Base-by-base conservation (phyloP, 306 rosid species). In the Ziziphus jujuba region DNA sequence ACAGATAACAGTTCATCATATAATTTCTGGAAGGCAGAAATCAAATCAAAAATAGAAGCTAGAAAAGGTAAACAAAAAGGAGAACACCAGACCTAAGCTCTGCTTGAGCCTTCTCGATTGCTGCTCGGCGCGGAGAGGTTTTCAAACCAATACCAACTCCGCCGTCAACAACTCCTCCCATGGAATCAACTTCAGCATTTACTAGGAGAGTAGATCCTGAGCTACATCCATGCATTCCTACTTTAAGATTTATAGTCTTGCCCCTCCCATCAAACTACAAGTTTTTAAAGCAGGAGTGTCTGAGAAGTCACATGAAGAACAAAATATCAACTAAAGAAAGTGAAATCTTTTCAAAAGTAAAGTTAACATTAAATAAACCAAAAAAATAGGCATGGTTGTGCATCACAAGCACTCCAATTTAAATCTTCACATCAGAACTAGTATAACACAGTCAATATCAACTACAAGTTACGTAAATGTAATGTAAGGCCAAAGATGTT, bases 131-230 rank as follows among this genome's bases (percentile, higher is more conserved):
- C 36, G 88, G 99, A 87, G 99, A 95, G 89, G 97, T 77, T 76
- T 95, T 89, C 88, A 90, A 81, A 73, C 97, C 96, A 80, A 84
- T 78, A 70, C 95, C 95, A 82, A 87, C 88, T 87, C 97, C 97
- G 28, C 96, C 88, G 47, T 95, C 99, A 86, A 90, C 84, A 80
- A 95, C 99, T 79, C 99, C 99, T 81, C 97, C 99, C 99, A 95
- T 95, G 88, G 97, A 95, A 95, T 91, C 99, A 81, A 89, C 97
- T 93, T 95, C 97, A 87, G 97, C 97, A 95, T 95, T 95, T 95
- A 95, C 99, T 73, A 84, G 76, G 89, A 87, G 75, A 77, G 84
- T 86, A 84, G 95, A 81, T 53, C 83, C 91, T 67, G 87, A 76
- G 77, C 83, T 80, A 77, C 82, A 88, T 91, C 92, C 96, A 85